Base-by-base conservation (phyloP, 1,284 basidiomycete species). In the Termitomyces sp. region DNA sequence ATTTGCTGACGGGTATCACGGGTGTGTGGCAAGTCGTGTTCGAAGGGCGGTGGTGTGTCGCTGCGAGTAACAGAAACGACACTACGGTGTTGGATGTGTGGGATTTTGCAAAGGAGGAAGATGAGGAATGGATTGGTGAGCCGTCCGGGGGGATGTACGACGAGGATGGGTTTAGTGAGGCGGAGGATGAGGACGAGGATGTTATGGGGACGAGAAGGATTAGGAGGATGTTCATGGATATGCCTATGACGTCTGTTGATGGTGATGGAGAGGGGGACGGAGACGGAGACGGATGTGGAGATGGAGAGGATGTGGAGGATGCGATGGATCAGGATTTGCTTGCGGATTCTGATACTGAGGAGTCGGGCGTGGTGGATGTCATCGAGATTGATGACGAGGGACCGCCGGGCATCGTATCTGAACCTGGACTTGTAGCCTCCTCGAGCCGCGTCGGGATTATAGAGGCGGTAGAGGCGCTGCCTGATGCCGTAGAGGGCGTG, bases 21-120 rank as follows among this genome's bases (percentile, higher is more conserved):
- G 92, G 91, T 15, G 94, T 98, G 15, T 97, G 94, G 94, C 94
- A 97, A 70, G 92, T 97, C 46, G 86, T 92, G 28, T 96, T 96
- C 70, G 90, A 94, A 69, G 91, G 92, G 0, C 77, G 91, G 56
- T 93, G 92, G 79, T 92, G 93, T 65, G 91, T 98, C 44, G 92
- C 93, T 5, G 94, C 94, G 21, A 93, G 90, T 64, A 93, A 94
- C 64, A 79, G 88, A 44, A 83, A 81, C 54, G 86, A 90, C 55
- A 73, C 81, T 13, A 94, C 92, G 4, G 84, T 89, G 56, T 72
- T 92, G 46, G 90, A 92, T 63, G 89, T 92, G 30, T 92, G 90
- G 90, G 89, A 92, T 73, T 92, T 92, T 67, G 88, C 86, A 3
- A 77, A 73, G 44, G 84, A 84, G 44, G 68, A 71, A 15, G 74